Evolutionary conservation across 164 flowering plant genomes (phyloP).

Genomic region (Tetracentron sinense): DNA sequence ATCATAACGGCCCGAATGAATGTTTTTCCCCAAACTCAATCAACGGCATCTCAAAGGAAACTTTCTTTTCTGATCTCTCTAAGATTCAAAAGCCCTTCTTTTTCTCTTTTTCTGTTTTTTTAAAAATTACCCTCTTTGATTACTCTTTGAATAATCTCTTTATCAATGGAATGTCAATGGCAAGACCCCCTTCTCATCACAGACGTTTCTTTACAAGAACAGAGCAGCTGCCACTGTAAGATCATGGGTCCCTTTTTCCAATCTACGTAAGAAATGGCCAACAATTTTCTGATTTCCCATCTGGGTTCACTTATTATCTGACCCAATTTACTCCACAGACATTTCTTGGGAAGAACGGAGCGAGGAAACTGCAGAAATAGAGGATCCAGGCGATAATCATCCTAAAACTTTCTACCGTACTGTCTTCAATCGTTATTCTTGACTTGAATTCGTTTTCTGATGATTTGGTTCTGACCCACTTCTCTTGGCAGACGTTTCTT

Average conservation of each 20-base stretch:
- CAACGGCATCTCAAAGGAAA: slow-evolving; percentile 20
- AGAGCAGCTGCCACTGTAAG: slow-evolving; percentile 9
- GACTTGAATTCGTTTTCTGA: not conserved
- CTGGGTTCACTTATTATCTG: slow-evolving; percentile 1
- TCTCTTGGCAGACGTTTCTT: slow-evolving; percentile 16
- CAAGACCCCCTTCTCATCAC: slow-evolving; percentile 67
- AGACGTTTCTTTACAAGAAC: slow-evolving; percentile 46
- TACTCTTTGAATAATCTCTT: slow-evolving; percentile 2
- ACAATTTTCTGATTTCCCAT: slow-evolving; percentile 5
- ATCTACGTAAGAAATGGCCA: not conserved
- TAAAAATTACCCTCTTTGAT: slow-evolving; percentile 1
- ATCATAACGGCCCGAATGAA: slow-evolving; percentile 14
- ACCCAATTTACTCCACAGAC: not conserved
- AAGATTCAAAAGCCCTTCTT: slow-evolving; percentile 7
- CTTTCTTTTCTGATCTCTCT: slow-evolving; percentile 13
- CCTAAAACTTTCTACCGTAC: not conserved
- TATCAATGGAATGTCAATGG: slow-evolving; percentile 44
- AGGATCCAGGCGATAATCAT: not conserved
- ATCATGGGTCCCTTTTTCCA: not conserved
- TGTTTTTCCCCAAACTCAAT: slow-evolving; percentile 20
- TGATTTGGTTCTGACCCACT: not conserved
- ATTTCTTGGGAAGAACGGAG: not conserved
- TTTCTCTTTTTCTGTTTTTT: slow-evolving; percentile 7
- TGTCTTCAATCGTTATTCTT: not conserved
- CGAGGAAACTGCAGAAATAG: not conserved